Base-by-base conservation (phyloP, 768 basidiomycete genomes). In the Chalciporus pseudorubinellus region DNA sequence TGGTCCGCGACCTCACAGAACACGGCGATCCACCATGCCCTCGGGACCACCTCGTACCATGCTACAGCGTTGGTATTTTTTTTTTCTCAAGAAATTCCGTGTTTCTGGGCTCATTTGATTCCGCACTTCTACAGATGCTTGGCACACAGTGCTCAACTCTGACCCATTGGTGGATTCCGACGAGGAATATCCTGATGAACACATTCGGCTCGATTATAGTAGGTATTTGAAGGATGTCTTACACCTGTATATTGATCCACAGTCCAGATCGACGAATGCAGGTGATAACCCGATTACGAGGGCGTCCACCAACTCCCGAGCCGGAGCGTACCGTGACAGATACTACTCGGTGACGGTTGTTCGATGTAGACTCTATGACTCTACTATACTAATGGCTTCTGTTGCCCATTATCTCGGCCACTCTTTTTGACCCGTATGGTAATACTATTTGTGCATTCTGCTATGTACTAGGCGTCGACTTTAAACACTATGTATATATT, bases 121-220 rank as follows among this genome's bases (percentile, higher is more conserved):
- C 40, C 56, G 59, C 38, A 7, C 46, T 20, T 4, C 13, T 38
- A 18, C 61, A 91, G 89, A 89, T 62, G 83, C 89, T 14, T 90
- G 85, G 85, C 81, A 87, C 59, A 75, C 79, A 14, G 74, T 84
- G 50, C 78, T 74, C 46, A 81, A 77, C 26, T 79, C 81, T 33
- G 89, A 91, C 61, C 84, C 89, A n/a, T 71, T 90, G 24, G 69
- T 75, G 44, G 87, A 89, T 66, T 90, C 89, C 24, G 89, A 89
- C 52, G 85, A 87, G 39, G 85, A 87, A 61, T 69, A 72, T 43
- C 76, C 73, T 13, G 85, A 89, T 59, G 84, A 86, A 59, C 73
- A 85, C 57, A 72, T 78, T 31, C 78, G 82, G 28, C 70, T 78
- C 42, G 88, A 89, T 59, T 88, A 87, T 59, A 68, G 88, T 89